Percentiles rank a stretch among this genome's conserved stretches.
phyloP scores from a whole-genome alignment of 1,139 yeast species.

The Debaryomycetaceae sp. region DNA sequence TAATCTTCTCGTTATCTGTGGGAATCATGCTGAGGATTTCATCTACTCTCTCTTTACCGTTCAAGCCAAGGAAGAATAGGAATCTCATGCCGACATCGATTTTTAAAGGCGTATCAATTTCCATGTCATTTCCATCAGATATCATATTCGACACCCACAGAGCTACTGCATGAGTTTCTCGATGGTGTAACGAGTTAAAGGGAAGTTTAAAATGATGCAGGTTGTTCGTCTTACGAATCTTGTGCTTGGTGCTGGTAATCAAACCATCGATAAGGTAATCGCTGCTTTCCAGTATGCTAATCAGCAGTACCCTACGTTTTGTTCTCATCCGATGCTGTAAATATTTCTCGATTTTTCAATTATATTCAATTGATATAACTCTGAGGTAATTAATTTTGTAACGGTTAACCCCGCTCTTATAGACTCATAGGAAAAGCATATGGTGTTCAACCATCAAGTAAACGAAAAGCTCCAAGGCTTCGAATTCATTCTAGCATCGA shows the following conservation, averaged over 20 bases:
- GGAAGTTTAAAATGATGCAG: neutral
- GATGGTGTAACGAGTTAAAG: neutral
- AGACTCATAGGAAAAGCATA: neutral
- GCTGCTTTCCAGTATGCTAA: too few species aligned
- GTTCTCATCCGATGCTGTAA: neutral
- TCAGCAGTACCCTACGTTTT: neutral
- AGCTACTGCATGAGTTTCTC: neutral
- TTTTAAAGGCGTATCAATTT: neutral
- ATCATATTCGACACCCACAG: neutral
- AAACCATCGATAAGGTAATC: neutral
- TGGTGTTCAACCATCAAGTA: constrained; percentile 23
- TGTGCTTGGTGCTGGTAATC: neutral
- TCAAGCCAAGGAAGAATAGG: constrained; percentile 25
- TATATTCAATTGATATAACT: too few species aligned
- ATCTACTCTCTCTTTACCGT: constrained; percentile 25
- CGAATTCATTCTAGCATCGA: constrained; percentile 68
- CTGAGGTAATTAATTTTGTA: too few species aligned
- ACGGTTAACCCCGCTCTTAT: too few species aligned
- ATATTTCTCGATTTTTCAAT: neutral
- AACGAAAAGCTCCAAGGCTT: constrained; percentile 21
- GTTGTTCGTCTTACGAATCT: neutral
- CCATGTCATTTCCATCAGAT: neutral
- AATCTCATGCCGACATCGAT: constrained; percentile 7
- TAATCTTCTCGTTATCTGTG: constrained; percentile 5
- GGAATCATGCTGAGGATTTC: constrained; percentile 10